phyloP scores from a whole-genome alignment of 805 yeast species.

The Nakazawaea ambrosiae region DNA sequence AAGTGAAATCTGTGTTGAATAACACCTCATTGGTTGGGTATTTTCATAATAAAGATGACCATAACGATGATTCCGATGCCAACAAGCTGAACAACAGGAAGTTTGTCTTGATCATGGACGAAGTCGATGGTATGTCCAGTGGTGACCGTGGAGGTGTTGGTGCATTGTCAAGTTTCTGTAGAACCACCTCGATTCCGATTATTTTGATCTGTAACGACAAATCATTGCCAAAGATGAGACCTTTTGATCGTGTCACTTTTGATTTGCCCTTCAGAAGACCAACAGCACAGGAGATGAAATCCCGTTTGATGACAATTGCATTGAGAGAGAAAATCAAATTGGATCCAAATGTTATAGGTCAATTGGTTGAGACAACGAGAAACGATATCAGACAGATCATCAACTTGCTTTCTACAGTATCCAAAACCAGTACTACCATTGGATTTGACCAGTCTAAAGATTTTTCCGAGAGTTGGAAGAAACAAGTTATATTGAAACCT shows the following conservation, averaged over 20 bases:
- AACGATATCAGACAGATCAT: conserved; percentile 94
- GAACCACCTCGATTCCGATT: conserved; percentile 81
- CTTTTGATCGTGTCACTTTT: conserved; percentile 76
- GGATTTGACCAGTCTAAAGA: conserved; percentile 56
- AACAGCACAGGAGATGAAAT: conserved; percentile 68
- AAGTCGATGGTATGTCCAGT: conserved; percentile 98
- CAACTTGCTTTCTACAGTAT: conserved; percentile 78
- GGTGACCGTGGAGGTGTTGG: conserved; percentile 99
- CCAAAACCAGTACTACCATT: conserved; percentile 62
- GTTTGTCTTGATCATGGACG: conserved; percentile 92
- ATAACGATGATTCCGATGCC: conserved; percentile 16
- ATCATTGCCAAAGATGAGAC: conserved; percentile 89
- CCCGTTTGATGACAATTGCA: conserved; percentile 87
- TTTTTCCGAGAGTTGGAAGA: conserved; percentile 72
- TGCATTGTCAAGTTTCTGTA: conserved; percentile 80
- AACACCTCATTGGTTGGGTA: conserved; percentile 82
- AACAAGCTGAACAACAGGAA: conserved; percentile 37
- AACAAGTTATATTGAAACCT: conserved; percentile 84
- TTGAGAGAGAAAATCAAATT: conserved; percentile 74
- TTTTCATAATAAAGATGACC: conserved; percentile 35
- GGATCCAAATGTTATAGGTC: conserved; percentile 76
- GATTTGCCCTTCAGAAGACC: conserved; percentile 90
- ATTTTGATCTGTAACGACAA: conserved; percentile 92
- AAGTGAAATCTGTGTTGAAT: conserved; percentile 62
- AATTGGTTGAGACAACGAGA: conserved; percentile 74